Percentiles rank a stretch among this genome's conserved stretches.
Conservation (phyloP, 352 stramenopile genomes). For the Plasmopara muralis region DNA sequence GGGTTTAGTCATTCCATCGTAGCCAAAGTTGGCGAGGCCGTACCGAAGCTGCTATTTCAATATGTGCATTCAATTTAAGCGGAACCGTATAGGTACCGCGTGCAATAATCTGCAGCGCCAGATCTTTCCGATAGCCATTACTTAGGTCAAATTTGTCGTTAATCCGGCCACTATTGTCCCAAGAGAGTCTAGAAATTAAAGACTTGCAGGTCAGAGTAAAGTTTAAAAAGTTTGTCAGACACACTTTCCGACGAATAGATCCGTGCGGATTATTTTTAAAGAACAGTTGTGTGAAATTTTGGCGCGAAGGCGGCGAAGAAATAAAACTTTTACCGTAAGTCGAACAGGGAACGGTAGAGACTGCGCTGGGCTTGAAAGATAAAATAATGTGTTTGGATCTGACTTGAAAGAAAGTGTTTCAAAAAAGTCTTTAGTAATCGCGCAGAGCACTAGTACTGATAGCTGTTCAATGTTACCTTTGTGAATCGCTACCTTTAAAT, state of each 20-base stretch:
- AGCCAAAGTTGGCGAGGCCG: neutral
- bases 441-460: neutral
- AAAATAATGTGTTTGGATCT: neutral
- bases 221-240: neutral
- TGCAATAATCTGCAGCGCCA: slow-evolving; percentile 1
- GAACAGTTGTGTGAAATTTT: neutral
- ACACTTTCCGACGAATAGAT: neutral
- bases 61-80: neutral
- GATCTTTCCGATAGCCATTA: neutral
- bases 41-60: neutral
- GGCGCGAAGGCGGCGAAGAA: neutral
- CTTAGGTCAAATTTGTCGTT: slow-evolving; percentile 1
- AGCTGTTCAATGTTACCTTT: neutral
- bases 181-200: neutral
- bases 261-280: neutral
- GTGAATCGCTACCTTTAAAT: neutral
- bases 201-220: slow-evolving; percentile 16
- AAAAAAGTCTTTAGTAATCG: neutral
- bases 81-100: neutral
- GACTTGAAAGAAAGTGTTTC: neutral
- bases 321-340: neutral
- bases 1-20: neutral
- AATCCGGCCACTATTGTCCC: slow-evolving; percentile 32
- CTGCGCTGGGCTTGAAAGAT: neutral
- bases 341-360: neutral